Evolutionary conservation across 495 filamentous ascomycete genomes (phyloP).

Genomic region (Aspergillus carlsbadensis): DNA sequence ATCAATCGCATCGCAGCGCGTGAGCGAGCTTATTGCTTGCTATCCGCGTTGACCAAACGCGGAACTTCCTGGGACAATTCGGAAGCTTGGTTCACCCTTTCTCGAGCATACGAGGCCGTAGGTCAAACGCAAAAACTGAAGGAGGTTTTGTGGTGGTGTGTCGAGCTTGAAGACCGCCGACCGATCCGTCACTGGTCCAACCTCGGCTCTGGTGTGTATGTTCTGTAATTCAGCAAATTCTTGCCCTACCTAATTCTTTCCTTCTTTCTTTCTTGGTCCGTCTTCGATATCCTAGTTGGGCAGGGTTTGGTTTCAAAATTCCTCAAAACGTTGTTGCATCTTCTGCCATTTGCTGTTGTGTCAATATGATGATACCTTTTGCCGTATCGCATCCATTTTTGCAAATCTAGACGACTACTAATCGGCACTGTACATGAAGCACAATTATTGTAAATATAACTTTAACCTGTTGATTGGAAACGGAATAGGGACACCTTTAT

Average conservation of each 20-base stretch:
- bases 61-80: constrained; percentile 88
- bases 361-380: constrained; percentile 33
- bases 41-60: constrained; percentile 77
- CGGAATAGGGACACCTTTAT: constrained; percentile 42
- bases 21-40: constrained; percentile 80
- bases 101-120: constrained; percentile 79
- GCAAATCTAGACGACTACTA: constrained; percentile 17
- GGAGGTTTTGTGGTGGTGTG: constrained; percentile 67
- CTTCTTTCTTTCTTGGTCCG: constrained; percentile 22
- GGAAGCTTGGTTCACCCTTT: constrained; percentile 92
- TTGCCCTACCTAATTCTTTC: not conserved
- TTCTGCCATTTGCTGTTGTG: constrained; percentile 3
- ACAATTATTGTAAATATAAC: constrained; percentile 22
- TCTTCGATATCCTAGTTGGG: constrained; percentile 6
- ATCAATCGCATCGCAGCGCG: constrained; percentile 78
- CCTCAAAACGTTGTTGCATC: not conserved
- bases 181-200: constrained; percentile 50
- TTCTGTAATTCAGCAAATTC: constrained; percentile 29
- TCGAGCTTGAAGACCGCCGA: constrained; percentile 59
- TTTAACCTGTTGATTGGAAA: constrained; percentile 21
- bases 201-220: constrained; percentile 47
- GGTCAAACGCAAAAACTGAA: constrained; percentile 83
- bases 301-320: not conserved
- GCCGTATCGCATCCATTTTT: constrained; percentile 20
- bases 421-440: constrained; percentile 1